A percentile compares a stretch with the other conserved stretches of the same genome.
phyloP scores from a whole-genome alignment of 805 yeast species.

The Debaryomyces hansenii region DNA sequence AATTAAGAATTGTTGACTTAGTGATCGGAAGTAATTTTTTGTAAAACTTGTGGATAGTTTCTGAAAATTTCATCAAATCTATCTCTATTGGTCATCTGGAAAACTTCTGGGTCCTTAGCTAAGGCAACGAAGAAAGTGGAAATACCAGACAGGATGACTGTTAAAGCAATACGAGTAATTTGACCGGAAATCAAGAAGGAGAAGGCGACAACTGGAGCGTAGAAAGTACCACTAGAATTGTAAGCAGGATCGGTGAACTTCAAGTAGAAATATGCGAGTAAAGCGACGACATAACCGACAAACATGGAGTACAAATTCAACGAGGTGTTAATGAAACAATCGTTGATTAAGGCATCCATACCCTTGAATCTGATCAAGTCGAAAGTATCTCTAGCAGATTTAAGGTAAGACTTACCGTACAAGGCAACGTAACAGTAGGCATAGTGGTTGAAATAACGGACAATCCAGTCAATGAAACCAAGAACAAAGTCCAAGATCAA shows the following conservation, averaged over 20 bases:
- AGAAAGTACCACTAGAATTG: conserved; percentile 56
- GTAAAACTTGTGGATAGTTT: conserved; percentile 67
- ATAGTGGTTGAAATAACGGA: conserved; percentile 84
- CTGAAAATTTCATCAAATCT: conserved; percentile 62
- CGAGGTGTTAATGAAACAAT: conserved; percentile 77
- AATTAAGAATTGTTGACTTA: conserved; percentile 7
- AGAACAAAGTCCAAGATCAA: conserved; percentile 59
- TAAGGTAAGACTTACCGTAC: conserved; percentile 76
- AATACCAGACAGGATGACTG: conserved; percentile 77
- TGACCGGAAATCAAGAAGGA: conserved; percentile 73
- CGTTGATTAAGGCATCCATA: conserved; percentile 80
- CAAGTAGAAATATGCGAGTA: conserved; percentile 65
- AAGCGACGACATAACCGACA: conserved; percentile 60
- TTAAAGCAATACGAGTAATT: conserved; percentile 68
- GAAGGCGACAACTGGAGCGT: conserved; percentile 75
- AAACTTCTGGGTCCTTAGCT: conserved; percentile 82
- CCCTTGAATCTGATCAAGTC: conserved; percentile 76
- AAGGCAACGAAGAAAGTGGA: conserved; percentile 82
- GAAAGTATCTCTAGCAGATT: conserved; percentile 82
- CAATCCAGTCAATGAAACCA: conserved; percentile 72
- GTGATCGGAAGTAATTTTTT: conserved; percentile 45
- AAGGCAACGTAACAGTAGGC: conserved; percentile 86
- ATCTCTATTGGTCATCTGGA: conserved; percentile 68
- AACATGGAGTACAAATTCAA: conserved; percentile 74
- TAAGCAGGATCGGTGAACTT: conserved; percentile 67